These are phyloP conservation scores for Chrysanthemum seticuspe DNA, from an alignment of 129 eudicot genomes.

Conservation along the genomic window DNA sequence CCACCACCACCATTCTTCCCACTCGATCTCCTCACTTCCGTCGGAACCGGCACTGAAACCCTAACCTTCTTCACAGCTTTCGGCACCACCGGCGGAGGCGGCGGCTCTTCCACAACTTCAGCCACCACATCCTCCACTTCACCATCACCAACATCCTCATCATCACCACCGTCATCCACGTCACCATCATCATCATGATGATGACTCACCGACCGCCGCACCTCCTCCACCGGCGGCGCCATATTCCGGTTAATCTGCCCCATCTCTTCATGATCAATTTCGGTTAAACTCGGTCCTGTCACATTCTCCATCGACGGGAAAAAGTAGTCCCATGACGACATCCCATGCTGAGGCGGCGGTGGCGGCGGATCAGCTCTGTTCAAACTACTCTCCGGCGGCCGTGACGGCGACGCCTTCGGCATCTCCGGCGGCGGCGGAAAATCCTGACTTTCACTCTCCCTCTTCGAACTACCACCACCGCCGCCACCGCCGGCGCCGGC, in stretches of 20 bases:
- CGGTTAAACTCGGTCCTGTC: conserved; percentile 52
- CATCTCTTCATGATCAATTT: conserved; percentile 34
- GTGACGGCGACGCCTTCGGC: conserved; percentile 31
- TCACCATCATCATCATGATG: conserved; percentile 1
- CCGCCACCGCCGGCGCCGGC: conserved; percentile 36
- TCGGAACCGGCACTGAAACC: conserved; percentile 33
- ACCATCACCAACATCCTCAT: conserved; percentile 32
- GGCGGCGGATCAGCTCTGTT: conserved; percentile 40
- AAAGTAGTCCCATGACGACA: conserved; percentile 63
- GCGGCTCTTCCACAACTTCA: conserved; percentile 21
- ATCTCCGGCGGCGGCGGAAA: conserved; percentile 54
- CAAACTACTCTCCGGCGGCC: conserved; percentile 7
- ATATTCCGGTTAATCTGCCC: conserved; percentile 33
- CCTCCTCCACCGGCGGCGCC: conserved; percentile 41
- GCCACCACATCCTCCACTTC: conserved; percentile 24
- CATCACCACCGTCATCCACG: conserved; percentile 27
- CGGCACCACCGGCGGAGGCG: conserved; percentile 46
- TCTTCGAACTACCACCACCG: conserved; percentile 26
- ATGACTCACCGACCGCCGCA: conserved; percentile 14
- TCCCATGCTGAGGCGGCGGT: conserved; percentile 37
- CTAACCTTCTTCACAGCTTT: conserved; percentile 51
- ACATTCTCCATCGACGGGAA: conserved; percentile 50
- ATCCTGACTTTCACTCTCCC: conserved; percentile 37
- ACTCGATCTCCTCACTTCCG: conserved; percentile 41
- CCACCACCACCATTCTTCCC: conserved; percentile 45